Percentiles rank a stretch among this genome's conserved stretches.
These are phyloP conservation scores for Pseudotsuga menziesii DNA, from an alignment of 75 land plant genomes.

Conservation along the genomic window DNA sequence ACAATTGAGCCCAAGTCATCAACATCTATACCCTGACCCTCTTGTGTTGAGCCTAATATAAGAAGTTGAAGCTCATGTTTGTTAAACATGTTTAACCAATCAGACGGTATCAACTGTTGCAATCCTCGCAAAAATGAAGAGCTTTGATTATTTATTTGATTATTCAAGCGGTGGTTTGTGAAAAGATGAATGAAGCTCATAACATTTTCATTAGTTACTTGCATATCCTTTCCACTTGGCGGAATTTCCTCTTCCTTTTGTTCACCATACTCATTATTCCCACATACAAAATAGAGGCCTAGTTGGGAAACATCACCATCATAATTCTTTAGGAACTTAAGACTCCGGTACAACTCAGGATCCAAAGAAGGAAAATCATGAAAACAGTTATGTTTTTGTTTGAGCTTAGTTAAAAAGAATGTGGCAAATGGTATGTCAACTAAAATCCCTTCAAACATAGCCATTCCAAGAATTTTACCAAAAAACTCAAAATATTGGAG, in stretches of 20 bases:
- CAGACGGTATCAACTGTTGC: conserved; percentile 72
- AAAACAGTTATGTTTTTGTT: conserved; percentile 81
- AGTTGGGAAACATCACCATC: conserved; percentile 67
- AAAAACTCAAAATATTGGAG: conserved; percentile 81
- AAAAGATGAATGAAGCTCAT: conserved; percentile 73
- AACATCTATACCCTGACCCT: conserved; percentile 85
- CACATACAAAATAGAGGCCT: conserved; percentile 76
- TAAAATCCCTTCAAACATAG: conserved; percentile 95
- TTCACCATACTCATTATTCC: conserved; percentile 93
- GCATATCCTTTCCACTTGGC: conserved; percentile 74
- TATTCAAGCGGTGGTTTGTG: conserved; percentile 75
- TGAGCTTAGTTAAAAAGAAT: conserved; percentile 87
- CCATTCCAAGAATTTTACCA: conserved; percentile 88
- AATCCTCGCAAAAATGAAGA: conserved; percentile 73
- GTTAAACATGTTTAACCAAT: conserved; percentile 92
- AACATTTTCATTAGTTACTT: conserved; percentile 82
- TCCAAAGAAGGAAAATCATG: conserved; percentile 92
- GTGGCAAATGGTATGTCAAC: conserved; percentile 95
- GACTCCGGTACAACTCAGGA: conserved; percentile 80
- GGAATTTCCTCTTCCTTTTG: conserved; percentile 82
- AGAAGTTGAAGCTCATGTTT: conserved; percentile 88
- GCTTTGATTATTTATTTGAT: conserved; percentile 87
- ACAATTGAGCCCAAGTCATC: conserved; percentile 62
- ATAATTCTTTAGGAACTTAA: conserved; percentile 76
- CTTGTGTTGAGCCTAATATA: conserved; percentile 78